phyloP scores from a whole-genome alignment of 1,284 basidiomycete species.

The Kalmanozyma brasiliensis region DNA sequence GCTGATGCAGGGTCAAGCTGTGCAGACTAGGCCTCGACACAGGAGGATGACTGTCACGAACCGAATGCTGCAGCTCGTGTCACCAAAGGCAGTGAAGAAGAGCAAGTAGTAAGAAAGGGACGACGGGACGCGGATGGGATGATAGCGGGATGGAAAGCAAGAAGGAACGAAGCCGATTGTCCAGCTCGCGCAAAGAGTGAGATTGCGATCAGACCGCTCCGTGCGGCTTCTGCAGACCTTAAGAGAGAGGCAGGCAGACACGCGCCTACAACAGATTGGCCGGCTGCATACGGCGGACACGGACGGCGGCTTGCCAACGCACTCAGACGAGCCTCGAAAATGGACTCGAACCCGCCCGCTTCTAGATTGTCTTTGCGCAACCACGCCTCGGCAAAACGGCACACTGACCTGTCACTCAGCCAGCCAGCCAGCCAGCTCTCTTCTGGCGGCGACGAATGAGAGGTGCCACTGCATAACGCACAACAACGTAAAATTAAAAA shows the following conservation, averaged over 20 bases:
- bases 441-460: no score
- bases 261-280: no score
- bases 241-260: background rate
- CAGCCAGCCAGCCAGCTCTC: no score
- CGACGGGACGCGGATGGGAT: background rate
- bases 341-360: no score
- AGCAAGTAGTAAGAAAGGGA: background rate
- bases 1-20: conserved; percentile 6
- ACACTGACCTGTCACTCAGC: no score
- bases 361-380: no score
- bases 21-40: background rate
- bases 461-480: no score
- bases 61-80: background rate
- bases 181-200: background rate
- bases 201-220: conserved; percentile 1
- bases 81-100: background rate
- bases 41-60: conserved; percentile 4
- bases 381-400: no score
- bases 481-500: no score
- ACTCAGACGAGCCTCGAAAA: no score
- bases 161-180: background rate
- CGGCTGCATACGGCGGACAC: no score
- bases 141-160: background rate
- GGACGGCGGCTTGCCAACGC: no score
- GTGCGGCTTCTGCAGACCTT: background rate